These are phyloP conservation scores for Pilatotrama ljubarskyi DNA, from an alignment of 768 basidiomycete genomes.

Conservation along the genomic window DNA sequence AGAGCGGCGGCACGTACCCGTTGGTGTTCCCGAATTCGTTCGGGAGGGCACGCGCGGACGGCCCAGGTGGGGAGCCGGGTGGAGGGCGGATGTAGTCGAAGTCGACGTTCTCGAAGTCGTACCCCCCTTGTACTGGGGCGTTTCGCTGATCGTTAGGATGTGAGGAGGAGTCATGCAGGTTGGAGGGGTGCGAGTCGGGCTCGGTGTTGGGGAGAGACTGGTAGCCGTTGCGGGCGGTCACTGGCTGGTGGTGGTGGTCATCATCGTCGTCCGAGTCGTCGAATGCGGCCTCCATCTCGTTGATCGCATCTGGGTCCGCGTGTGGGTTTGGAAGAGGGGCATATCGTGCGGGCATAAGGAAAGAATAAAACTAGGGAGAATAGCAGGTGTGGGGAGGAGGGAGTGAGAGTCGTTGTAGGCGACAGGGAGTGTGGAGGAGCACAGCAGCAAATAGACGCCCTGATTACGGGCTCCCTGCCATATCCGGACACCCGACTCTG, in stretches of 20 bases:
- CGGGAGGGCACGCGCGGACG: constrained; percentile 63
- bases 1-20: constrained; percentile 57
- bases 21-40: constrained; percentile 77
- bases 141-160: not conserved
- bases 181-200: constrained; percentile 25
- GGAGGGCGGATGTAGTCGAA: constrained; percentile 70
- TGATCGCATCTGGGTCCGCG: constrained; percentile 45
- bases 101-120: constrained; percentile 81
- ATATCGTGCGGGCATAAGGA: constrained; percentile 55
- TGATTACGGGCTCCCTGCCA: not conserved
- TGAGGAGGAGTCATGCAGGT: not conserved
- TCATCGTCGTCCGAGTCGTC: constrained; percentile 77
- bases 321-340: constrained; percentile 63
- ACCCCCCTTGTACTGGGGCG: constrained; percentile 39
- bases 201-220: constrained; percentile 24
- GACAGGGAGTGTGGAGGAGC: not conserved
- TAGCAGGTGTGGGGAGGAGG: not conserved
- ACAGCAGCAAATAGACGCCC: not conserved
- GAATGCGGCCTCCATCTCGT: constrained; percentile 87
- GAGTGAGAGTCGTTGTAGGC: not conserved
- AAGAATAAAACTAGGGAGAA: not conserved
- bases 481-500: not conserved
- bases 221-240: constrained; percentile 26
- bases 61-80: constrained; percentile 77
- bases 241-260: constrained; percentile 45